Base-by-base conservation (phyloP, 2,329 filamentous ascomycete genomes). In the Chaetomium sp. region DNA sequence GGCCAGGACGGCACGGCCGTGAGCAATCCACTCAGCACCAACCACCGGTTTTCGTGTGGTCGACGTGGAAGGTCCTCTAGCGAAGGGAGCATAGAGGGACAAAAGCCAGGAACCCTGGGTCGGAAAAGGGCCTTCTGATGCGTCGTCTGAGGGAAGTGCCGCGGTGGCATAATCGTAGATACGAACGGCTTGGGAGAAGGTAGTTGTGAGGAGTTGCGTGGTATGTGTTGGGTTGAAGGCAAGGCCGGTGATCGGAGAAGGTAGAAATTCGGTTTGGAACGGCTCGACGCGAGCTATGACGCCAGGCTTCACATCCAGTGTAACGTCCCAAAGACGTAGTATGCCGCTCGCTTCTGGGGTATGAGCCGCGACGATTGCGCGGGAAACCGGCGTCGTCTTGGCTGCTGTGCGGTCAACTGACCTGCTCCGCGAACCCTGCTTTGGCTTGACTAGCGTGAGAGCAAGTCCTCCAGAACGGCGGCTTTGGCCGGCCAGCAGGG, bases 81-180 rank as follows among this genome's bases (percentile, higher is more conserved):
- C 66, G 63, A 83, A 82, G 0, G 79, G 77, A 10, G 79, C 75
- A 61, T 85, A 85, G 5, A 86, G 72, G 1, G 83, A 84, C 9
- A 86, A 69, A 1, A 85, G 73, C 82, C 83, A 86, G 1, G 81
- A 85, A 37, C 83, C 83, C 61, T 85, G 81, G 0, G 74, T 69
- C 9, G 81, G 76, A 60, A 79, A 79, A 5, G 76, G 73, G 14
- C 79, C 74, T 56, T 75, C 71, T 11, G 74, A 73, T 7, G 76
- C 71, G 44, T 81, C 76, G 52, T 81, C 80, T 1, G 74, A 71
- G 0, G 76, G 73, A 43, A 81, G 75, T 0, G 80, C 76, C 2
- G 82, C 71, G 5, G 74, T 65, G 1, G 77, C 76, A 62, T 81
- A 85, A 66, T 86, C 82, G 66, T 85, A 86, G 57, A 86, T 76